These are phyloP conservation scores for Tuber microsphaerosporum DNA, from an alignment of 495 filamentous ascomycete genomes.

Conservation along the genomic window DNA sequence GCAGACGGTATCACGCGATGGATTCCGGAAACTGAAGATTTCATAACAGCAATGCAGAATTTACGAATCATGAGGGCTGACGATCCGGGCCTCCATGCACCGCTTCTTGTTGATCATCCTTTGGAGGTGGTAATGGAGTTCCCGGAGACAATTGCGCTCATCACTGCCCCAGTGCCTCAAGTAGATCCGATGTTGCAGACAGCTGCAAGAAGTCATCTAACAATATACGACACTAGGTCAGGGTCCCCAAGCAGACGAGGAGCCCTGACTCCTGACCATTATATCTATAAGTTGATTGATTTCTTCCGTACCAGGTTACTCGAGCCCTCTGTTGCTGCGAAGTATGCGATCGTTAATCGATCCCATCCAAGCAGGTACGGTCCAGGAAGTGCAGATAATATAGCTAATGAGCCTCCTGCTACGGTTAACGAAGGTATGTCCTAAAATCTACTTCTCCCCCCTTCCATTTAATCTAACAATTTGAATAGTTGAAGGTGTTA, in stretches of 20 bases:
- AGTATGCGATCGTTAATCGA: constrained; percentile 21
- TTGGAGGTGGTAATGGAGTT: constrained; percentile 15
- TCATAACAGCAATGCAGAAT: not conserved
- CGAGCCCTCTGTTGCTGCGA: constrained; percentile 20
- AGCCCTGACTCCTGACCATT: constrained; percentile 5
- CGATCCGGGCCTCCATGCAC: constrained; percentile 22
- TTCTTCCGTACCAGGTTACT: constrained; percentile 8
- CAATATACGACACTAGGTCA: constrained; percentile 21
- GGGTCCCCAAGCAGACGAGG: not conserved
- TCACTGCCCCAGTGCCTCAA: constrained; percentile 11
- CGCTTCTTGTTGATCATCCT: constrained; percentile 14
- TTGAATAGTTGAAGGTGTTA: constrained; percentile 18
- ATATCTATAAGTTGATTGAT: constrained; percentile 14
- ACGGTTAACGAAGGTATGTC: constrained; percentile 16
- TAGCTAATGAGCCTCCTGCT: constrained; percentile 19
- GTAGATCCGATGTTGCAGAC: constrained; percentile 1
- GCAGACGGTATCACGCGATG: not conserved
- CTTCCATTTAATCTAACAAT: not conserved
- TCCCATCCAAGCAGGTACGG: constrained; percentile 21
- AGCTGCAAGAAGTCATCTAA: constrained; percentile 3
- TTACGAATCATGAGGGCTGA: not conserved
- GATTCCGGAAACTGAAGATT: not conserved
- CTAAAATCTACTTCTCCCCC: not conserved
- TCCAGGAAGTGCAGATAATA: constrained; percentile 11
- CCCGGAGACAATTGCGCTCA: constrained; percentile 15